Evolutionary conservation across 2,329 filamentous ascomycete species (phyloP), one percentile per base, ranked within the genome.

Genomic region (Dichotomopilus funicola): DNA sequence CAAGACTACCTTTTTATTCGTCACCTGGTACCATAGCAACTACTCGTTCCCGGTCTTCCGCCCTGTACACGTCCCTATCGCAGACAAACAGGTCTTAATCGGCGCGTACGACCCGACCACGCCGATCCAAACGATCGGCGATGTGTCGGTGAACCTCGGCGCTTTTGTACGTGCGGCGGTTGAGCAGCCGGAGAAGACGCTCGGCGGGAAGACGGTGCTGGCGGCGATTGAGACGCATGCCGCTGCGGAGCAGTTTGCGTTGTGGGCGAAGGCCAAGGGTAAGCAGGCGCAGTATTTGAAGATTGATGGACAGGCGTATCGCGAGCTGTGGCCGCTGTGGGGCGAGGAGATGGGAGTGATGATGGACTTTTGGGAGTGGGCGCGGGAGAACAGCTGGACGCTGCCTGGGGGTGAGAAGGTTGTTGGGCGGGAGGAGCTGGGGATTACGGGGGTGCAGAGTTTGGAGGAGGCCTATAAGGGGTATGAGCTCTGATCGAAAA

Each of bases 161-260:
- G 55, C 63, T 1, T 72, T 71, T 51, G 67, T 66, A 1, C 53
- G 54, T 6, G 67, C 70, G 1, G 67, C 71, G 11, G 49, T 72
- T 4, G 59, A 61, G 3, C 61, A 72, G 48, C 68, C 67, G 0
- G 57, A 60, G 2, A 61, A 67, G 53, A 70, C 69, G 3, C 50
- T 61, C 0, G 55, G 56, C 5, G 68, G 65, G 0, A 64, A 59
- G 10, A 65, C 67, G 31, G 70, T 73, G 6, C 52, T 69, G 3
- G 70, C 62, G 0, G 49, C 53, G 4, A 60, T 56, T 2, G 67
- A 68, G 48, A 46, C 42, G 6, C 58, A 60, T 5, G 68, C 65
- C 1, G 61, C 59, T 0, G 66, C 62, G 0, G 65, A 68, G 8
- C 35, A 72, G 42, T 55, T 73, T 9, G 53, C 66, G 38, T 40